Conservation (phyloP, 2,329 filamentous ascomycete genomes). For the Septoria linicola region DNA sequence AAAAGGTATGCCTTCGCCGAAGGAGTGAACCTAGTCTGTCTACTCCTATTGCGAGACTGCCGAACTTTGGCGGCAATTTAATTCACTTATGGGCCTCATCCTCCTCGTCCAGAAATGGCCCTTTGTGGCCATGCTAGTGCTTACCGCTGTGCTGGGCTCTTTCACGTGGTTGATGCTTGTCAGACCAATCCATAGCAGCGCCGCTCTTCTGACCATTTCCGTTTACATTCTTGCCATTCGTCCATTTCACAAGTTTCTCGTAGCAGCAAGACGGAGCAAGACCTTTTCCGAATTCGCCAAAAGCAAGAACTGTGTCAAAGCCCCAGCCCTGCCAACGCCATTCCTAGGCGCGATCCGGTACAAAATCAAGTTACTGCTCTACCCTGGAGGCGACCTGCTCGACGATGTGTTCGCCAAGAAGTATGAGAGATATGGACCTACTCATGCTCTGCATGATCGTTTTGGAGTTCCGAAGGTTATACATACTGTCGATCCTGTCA, state of each 20-base stretch:
- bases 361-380: constrained; percentile 22
- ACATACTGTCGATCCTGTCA: constrained; percentile 26
- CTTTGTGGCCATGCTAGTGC: constrained; percentile 1
- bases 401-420: constrained; percentile 24
- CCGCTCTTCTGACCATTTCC: background rate
- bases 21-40: no score
- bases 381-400: constrained; percentile 23
- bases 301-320: constrained; percentile 15
- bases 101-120: constrained; percentile 1
- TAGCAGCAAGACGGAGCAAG: background rate
- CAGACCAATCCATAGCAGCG: background rate
- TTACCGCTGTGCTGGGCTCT: constrained; percentile 1
- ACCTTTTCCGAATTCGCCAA: constrained; percentile 1
- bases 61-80: no score
- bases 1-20: no score
- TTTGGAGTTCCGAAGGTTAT: constrained; percentile 22
- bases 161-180: background rate
- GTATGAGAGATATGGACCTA: constrained; percentile 22
- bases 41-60: no score
- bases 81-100: background rate
- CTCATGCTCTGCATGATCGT: constrained; percentile 21
- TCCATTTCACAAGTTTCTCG: background rate
- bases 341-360: constrained; percentile 21
- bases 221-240: background rate
- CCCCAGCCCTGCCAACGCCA: constrained; percentile 15